Evolutionary conservation across 306 rosid species (phyloP).

Genomic region (Cajanus cajan): DNA sequence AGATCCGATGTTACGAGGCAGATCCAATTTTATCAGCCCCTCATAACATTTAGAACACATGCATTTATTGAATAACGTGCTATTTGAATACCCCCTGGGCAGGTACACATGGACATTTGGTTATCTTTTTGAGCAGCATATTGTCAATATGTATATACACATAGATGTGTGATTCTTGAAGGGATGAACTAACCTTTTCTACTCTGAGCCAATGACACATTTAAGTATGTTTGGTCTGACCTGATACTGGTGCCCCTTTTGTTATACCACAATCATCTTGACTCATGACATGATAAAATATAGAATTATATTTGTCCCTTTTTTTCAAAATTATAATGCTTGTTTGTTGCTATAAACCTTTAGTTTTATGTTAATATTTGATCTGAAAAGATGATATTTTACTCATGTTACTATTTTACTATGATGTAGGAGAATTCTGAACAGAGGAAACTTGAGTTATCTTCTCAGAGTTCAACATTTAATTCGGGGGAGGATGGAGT

Average conservation of each 20-base stretch:
- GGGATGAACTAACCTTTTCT: slow-evolving; percentile 42
- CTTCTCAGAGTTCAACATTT: neutral
- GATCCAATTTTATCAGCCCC: slow-evolving; percentile 18
- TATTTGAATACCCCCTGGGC: neutral
- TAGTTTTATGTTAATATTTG: neutral
- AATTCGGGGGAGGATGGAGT: neutral
- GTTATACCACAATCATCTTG: neutral
- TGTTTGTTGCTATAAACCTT: neutral
- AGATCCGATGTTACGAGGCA: slow-evolving; percentile 6
- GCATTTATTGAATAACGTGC: neutral
- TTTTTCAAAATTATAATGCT: neutral
- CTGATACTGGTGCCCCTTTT: neutral
- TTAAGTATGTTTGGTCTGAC: slow-evolving; percentile 30
- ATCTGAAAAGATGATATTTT: neutral
- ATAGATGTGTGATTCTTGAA: neutral
- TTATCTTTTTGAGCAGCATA: neutral
- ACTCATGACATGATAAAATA: neutral
- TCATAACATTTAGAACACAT: slow-evolving; percentile 24
- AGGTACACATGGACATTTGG: neutral
- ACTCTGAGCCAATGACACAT: neutral
- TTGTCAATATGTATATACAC: neutral
- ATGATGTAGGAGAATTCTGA: neutral
- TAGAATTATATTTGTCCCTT: neutral
- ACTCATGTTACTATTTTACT: neutral
- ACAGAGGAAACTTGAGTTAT: neutral